Evolutionary conservation across 2,329 filamentous ascomycete species (phyloP).

Genomic region (Nemania sp.): DNA sequence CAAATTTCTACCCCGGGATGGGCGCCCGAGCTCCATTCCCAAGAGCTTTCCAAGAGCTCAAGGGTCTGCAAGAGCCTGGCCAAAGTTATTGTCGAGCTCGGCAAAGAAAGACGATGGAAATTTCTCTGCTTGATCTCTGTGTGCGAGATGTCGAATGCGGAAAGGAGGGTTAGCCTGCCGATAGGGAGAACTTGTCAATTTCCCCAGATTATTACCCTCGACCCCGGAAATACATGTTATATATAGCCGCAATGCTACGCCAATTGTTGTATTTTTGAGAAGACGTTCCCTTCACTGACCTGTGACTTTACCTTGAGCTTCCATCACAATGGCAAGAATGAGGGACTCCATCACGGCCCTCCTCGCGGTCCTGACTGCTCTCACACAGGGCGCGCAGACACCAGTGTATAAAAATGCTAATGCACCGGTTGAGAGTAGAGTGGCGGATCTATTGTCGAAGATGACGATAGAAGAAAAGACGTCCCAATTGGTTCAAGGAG

Average conservation of each 20-base stretch:
- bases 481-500: constrained; percentile 75
- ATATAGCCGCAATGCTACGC: constrained; percentile 33
- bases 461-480: constrained; percentile 83
- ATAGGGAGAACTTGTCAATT: constrained; percentile 5
- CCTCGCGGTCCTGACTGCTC: constrained; percentile 38
- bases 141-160: constrained; percentile 22
- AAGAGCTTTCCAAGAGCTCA: constrained; percentile 25
- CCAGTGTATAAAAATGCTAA: constrained; percentile 72
- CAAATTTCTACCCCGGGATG: constrained; percentile 31
- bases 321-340: constrained; percentile 40
- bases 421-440: constrained; percentile 71
- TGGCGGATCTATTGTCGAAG: constrained; percentile 74
- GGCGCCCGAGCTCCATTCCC: constrained; percentile 10
- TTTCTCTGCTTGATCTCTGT: constrained; percentile 1
- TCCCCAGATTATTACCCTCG: constrained; percentile 11
- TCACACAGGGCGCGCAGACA: constrained; percentile 43
- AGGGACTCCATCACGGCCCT: constrained; percentile 34
- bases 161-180: constrained; percentile 22
- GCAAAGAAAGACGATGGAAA: constrained; percentile 10
- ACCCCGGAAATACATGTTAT: constrained; percentile 6
- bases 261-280: constrained; percentile 6
- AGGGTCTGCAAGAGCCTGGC: constrained; percentile 20
- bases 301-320: constrained; percentile 19
- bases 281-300: background rate
- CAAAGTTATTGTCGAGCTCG: constrained; percentile 12